These are phyloP conservation scores for Chalciporus chontae DNA, from an alignment of 768 basidiomycete genomes.

Conservation along the genomic window DNA sequence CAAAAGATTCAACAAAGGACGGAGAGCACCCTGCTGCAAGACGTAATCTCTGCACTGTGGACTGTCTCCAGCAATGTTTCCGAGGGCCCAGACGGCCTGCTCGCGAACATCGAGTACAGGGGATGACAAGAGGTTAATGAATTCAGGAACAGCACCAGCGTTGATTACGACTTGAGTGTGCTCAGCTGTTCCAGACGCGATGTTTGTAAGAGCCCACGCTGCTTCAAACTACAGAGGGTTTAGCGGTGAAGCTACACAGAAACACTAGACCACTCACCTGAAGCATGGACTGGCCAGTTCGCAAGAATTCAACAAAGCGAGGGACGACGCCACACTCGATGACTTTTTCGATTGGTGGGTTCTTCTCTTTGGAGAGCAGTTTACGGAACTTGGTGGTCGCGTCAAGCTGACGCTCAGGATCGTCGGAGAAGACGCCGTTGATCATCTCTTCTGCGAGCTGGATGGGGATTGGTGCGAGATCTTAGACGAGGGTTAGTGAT, in stretches of 20 bases:
- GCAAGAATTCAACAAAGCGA: slow-evolving; percentile 94
- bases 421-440: slow-evolving; percentile 85
- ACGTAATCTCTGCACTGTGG: slow-evolving; percentile 98
- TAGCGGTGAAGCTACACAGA: too few relatives aligned
- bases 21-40: slow-evolving; percentile 86
- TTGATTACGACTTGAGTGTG: slow-evolving; percentile 98
- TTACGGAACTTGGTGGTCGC: slow-evolving; percentile 99
- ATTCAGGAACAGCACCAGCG: slow-evolving; percentile 92
- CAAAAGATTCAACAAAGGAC: slow-evolving; percentile 83
- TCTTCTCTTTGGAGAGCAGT: slow-evolving; percentile 98
- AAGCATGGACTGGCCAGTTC: slow-evolving; percentile 76
- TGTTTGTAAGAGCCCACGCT: slow-evolving; percentile 97
- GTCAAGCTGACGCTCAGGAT: slow-evolving; percentile 89
- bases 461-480: slow-evolving; percentile 9
- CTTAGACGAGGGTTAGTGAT: slow-evolving; percentile 9
- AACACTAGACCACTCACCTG: slow-evolving; percentile 48
- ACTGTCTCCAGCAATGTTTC: slow-evolving; percentile 98
- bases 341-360: slow-evolving; percentile 97
- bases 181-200: slow-evolving; percentile 96
- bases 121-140: slow-evolving; percentile 95
- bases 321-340: slow-evolving; percentile 97
- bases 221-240: slow-evolving; percentile 74
- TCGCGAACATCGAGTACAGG: slow-evolving; percentile 94
- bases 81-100: slow-evolving; percentile 99
- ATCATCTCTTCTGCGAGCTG: slow-evolving; percentile 93